Conservation (phyloP, 1,284 basidiomycete species). For the Apiotrichum akiyoshidainum region DNA sequence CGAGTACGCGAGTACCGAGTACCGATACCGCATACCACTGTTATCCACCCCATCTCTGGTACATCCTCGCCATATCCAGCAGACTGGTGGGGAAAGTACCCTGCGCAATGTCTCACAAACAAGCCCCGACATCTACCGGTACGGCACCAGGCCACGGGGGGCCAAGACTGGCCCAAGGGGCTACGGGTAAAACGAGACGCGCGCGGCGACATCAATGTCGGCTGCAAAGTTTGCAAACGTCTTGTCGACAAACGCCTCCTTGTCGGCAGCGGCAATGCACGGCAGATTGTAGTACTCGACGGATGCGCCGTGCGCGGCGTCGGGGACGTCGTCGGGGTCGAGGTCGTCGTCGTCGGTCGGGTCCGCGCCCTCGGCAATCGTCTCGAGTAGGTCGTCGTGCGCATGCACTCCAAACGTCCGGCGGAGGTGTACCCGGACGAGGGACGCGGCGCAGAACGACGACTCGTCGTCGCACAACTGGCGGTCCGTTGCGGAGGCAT, state of each 20-base stretch:
- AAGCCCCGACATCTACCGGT: too few relatives aligned
- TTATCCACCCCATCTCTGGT: too few relatives aligned
- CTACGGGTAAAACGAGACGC: constrained; percentile 10
- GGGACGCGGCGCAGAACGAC: neutral
- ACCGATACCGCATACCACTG: too few relatives aligned
- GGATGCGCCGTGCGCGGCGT: neutral
- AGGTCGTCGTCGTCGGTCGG: constrained; percentile 22
- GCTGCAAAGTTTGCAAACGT: constrained; percentile 16
- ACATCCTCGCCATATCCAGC: too few relatives aligned
- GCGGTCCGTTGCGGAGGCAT: neutral
- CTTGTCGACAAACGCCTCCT: constrained; percentile 10
- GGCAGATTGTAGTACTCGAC: constrained; percentile 18
- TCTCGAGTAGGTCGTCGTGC: constrained; percentile 16
- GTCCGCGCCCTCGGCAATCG: constrained; percentile 20
- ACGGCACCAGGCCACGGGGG: too few relatives aligned
- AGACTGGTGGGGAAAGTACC: too few relatives aligned
- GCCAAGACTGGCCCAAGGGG: too few relatives aligned
- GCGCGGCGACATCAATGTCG: constrained; percentile 12
- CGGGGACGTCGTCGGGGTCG: constrained; percentile 16
- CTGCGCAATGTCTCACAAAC: too few relatives aligned
- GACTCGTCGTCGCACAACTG: neutral
- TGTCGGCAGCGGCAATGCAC: constrained; percentile 13
- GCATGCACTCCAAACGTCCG: constrained; percentile 9
- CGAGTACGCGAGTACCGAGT: too few relatives aligned
- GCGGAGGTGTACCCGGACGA: constrained; percentile 20